Base-by-base conservation (phyloP, 495 filamentous ascomycete genomes). In the Parachaetomium inaequale region DNA sequence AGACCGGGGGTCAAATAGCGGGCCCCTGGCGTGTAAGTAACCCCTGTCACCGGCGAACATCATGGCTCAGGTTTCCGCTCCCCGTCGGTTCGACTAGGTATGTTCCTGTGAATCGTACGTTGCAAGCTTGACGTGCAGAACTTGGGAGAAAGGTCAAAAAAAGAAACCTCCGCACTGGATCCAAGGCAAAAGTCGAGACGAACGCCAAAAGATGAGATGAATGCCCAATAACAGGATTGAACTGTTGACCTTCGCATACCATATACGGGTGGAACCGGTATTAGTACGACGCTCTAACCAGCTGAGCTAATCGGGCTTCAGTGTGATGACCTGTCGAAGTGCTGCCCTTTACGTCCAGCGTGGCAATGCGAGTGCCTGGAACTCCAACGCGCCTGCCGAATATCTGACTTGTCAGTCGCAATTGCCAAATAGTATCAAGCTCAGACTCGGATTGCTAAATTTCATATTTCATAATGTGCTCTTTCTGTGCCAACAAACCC, bases 211-310 rank as follows among this genome's bases (percentile, higher is more conserved):
- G 19, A 25, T 8, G 23, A 57, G 63, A 53, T 10, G 19, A 50
- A 62, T 70, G 68, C 68, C 68, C 68, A 70, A 55, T 70, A 70
- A 70, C 68, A 70, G 68, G 68, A 70, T 70, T 70, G 68, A 70
- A 70, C 68, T 70, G 68, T 70, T 70, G 68, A 70, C 68, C 68
- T 70, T 70, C 68, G 68, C 68, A 70, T 70, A 58, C 63, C 63
- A 47, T 36, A 64, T 67, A 67, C 36, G 34, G 51, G 29, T 23
- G 26, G 15, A n/a, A 51, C 56, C 42, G 26, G 36, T 70, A 70
- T 70, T 70, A 70, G 68, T 70, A 70, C 68, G 68, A 70, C 68
- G 68, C 68, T 70, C 68, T 70, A 70, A 70, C 68, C 68, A 70
- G 65, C 68, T 70, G 68, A 70, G 68, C 68, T 70, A 70, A 70